Conservation (phyloP, 202 grass and related monocot species). For the Carex sylvatica region DNA sequence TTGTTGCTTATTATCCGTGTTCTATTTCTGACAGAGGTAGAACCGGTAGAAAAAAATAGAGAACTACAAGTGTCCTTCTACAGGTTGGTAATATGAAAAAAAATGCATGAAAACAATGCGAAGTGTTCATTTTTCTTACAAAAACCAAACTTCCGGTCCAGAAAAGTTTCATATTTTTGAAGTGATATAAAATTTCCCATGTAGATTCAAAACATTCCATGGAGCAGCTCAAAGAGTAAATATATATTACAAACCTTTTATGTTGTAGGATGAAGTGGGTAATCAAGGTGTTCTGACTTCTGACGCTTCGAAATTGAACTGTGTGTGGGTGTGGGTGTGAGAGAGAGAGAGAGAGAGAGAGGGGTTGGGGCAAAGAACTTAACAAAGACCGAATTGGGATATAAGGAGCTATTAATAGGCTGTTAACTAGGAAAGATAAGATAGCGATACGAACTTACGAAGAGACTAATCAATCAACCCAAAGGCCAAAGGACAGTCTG, state of each 20-base stretch:
- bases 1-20: not conserved
- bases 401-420: not conserved
- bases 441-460: not conserved
- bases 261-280: not conserved
- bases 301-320: not conserved
- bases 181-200: not conserved
- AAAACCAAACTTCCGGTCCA: not conserved
- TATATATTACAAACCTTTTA: conserved; percentile 8
- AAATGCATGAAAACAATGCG: too few species aligned
- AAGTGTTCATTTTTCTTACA: not conserved
- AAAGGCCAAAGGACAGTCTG: not conserved
- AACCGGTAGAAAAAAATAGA: too few species aligned
- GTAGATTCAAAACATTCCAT: not conserved
- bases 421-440: not conserved
- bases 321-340: too few species aligned
- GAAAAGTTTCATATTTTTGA: not conserved
- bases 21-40: too few species aligned
- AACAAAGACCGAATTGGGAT: not conserved
- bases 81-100: too few species aligned
- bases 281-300: not conserved
- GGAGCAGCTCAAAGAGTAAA: not conserved
- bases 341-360: conserved; percentile 9
- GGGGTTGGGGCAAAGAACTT: not conserved
- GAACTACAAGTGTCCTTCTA: too few species aligned
- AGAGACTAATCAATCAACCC: not conserved